These are phyloP conservation scores for Teratosphaeria epicoccoides DNA, from an alignment of 2,329 filamentous ascomycete genomes.

Conservation along the genomic window DNA sequence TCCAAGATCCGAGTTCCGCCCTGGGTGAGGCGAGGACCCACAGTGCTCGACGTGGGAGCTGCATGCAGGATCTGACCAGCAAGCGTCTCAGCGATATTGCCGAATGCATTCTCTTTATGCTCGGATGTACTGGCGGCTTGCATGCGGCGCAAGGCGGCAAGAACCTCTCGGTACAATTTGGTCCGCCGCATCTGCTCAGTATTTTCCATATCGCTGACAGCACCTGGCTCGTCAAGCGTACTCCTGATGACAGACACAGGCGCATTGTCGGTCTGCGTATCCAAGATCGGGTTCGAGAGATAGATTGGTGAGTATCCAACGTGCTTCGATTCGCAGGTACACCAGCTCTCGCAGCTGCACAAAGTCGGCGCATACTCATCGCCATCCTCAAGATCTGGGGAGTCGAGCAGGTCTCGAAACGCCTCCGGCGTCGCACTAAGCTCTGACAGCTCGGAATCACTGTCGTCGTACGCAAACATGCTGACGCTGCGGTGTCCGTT, in stretches of 20 bases:
- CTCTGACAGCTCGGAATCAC: constrained; percentile 3
- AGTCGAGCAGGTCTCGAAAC: neutral
- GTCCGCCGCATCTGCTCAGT: neutral
- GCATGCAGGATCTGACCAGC: neutral
- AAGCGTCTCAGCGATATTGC: neutral
- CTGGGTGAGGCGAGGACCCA: neutral
- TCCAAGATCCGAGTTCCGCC: neutral
- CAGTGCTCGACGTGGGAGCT: neutral
- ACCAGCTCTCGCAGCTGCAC: neutral
- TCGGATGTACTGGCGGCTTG: neutral
- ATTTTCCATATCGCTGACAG: neutral
- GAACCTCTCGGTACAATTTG: neutral
- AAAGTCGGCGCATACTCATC: neutral
- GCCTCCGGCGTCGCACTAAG: neutral
- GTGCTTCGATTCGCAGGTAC: neutral
- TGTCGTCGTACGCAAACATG: neutral
- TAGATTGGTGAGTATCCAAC: neutral
- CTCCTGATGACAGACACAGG: neutral
- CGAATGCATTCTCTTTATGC: neutral
- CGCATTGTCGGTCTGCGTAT: neutral
- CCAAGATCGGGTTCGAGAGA: neutral
- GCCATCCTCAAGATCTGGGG: neutral
- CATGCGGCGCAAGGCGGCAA: neutral
- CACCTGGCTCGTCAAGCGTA: neutral
- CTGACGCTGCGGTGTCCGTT: neutral